Base-by-base conservation (phyloP, 371 early-diverging fungal genomes). In the Haplosporangium sp. region DNA sequence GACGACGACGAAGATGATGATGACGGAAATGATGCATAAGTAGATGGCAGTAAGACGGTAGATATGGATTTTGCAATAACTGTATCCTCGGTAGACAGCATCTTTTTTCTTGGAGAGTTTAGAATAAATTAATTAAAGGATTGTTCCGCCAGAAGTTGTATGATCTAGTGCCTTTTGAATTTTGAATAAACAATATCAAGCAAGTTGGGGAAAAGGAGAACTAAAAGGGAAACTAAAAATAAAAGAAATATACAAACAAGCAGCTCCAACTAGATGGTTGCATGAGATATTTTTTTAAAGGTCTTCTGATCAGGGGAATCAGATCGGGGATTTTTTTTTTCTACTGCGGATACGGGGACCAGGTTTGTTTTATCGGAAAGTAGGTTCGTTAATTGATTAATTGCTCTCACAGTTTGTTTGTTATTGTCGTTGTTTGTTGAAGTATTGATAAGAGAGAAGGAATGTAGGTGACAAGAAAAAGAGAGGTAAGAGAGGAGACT, bases 41-140 rank as follows among this genome's bases (percentile, higher is more conserved):
- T 45, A 15, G 17, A 27, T 13, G 63, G 68, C 37, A 73, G 61
- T 52, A 73, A 35, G 6, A 42, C 17, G 6, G 45, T 13, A 6
- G 74, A 56, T 20, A 67, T 37, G 15, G 74, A 50, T 9, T 42
- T 67, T 17, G 63, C 59, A 27, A 73, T 59, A 37, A 67, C 63
- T 4, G 74, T 39, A 52, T 73, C 74, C 45, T 73, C 74, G 10
- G 68, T 45, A 20, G 64, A 73, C 44, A 73, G 19, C 74, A 73
- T 50, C 19, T 64, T 50, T 44, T 10, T 27, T 27, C n/a, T n/a
- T n/a, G n/a, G n/a, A n/a, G n/a, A n/a, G n/a, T n/a, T 57, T 57
- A 27, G 27, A 27, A 27, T 27, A 27, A 27, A 27, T 27, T 27
- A 27, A 27, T 27, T 27, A 27, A 27, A 27, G 27, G 27, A 27